Evolutionary conservation across 148 eudicot genomes (phyloP), one percentile per base, ranked within the genome.

Genomic region (Vaccinium vitisidaea): DNA sequence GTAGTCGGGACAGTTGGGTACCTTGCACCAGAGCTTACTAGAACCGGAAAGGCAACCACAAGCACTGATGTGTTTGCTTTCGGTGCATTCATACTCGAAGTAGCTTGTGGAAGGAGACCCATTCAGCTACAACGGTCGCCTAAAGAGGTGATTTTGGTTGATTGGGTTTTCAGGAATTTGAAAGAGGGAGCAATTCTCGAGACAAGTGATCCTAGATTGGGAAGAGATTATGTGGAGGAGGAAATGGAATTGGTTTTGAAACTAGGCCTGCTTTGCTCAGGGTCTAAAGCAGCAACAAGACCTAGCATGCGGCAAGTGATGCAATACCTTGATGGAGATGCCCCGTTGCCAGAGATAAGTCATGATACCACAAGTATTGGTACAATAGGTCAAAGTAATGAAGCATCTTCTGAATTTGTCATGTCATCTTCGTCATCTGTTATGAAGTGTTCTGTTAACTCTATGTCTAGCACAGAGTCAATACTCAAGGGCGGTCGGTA

Each of bases 1-100:
- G 85, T 90, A 2, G 92, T 88, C 14, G 92, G 92, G 27, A 90
- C 92, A 11, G 81, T 88, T 18, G 92, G 92, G 36, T 90, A 90
- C 11, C 87, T 90, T 14, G 91, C 91, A 11, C 91, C 91, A 3
- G 91, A 90, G 88, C 86, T 88, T 32, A 81, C 84, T 25, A 81
- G 90, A 81, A 85, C 80, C 1, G 92, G 92, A n/a, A 88, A 86
- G 79, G 90, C 92, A 5, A 87, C 88, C 21, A 79, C 90, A 19
- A 48, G 81, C 79, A 87, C 86, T 1, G 90, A 90, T 65, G 90
- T 88, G 14, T 90, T 85, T 49, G 86, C 90, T 0, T 90, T 90
- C 25, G 90, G 92, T 30, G 81, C 88, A 32, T 87, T 88, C 55
- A 8, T 85, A 39, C 88, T 90, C 0, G 92, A 90, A 84, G 86